These are phyloP conservation scores for Rutstroemia sp. DNA, from an alignment of 2,329 filamentous ascomycete species.

Conservation along the genomic window DNA sequence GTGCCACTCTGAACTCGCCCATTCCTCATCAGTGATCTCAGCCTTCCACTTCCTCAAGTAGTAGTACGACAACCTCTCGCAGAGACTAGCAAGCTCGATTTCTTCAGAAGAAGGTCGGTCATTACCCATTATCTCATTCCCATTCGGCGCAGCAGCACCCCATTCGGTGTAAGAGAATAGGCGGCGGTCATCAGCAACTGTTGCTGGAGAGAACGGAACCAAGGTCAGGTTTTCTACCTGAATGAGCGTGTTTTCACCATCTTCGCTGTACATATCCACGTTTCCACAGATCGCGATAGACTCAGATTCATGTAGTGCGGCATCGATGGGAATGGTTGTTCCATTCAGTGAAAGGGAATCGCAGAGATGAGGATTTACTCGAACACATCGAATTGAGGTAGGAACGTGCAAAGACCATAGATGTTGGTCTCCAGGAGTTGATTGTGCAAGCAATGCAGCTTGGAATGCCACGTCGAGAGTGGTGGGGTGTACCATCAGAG, in stretches of 20 bases:
- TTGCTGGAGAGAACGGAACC: not conserved
- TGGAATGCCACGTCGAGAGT: slow-evolving; percentile 51
- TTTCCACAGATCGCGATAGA: not conserved
- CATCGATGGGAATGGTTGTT: too few relatives aligned
- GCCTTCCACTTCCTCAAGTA: not conserved
- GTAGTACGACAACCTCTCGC: not conserved
- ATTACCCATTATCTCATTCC: not conserved
- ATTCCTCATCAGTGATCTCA: not conserved
- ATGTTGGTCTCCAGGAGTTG: slow-evolving; percentile 10
- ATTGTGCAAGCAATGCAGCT: slow-evolving; percentile 33
- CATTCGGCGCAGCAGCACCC: not conserved
- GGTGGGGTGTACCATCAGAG: slow-evolving; percentile 41
- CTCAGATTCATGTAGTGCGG: not conserved
- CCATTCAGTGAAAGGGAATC: not conserved
- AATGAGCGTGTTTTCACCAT: not conserved
- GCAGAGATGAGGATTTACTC: slow-evolving; percentile 10
- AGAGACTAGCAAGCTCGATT: not conserved
- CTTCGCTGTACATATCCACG: not conserved
- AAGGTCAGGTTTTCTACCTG: not conserved
- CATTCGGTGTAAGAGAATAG: not conserved
- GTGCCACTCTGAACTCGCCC: not conserved
- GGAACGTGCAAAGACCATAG: slow-evolving; percentile 14
- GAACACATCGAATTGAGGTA: slow-evolving; percentile 7
- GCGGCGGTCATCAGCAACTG: not conserved
- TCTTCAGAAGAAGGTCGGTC: not conserved